Evolutionary conservation across 116 monocot species (phyloP).

Genomic region (Phalaenopsis hybrid): DNA sequence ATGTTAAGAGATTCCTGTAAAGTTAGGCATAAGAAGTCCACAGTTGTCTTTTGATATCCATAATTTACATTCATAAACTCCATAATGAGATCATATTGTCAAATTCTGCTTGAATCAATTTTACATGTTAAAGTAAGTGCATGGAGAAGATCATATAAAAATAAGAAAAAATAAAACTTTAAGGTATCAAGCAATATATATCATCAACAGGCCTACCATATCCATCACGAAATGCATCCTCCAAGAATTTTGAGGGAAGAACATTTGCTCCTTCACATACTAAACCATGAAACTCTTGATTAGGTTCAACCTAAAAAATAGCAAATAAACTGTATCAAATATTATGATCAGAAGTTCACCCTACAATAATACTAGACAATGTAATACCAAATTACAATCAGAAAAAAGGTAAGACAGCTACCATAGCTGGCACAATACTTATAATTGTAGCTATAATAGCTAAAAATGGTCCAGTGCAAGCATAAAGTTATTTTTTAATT

Average conservation of each 20-base stretch:
- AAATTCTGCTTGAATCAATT: not conserved
- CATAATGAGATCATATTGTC: not conserved
- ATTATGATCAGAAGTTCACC: not conserved
- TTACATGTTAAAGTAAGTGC: not conserved
- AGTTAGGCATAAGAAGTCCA: not conserved
- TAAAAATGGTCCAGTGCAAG: not conserved
- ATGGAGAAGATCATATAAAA: not conserved
- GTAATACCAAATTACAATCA: not conserved
- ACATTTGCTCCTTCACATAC: conserved; percentile 93
- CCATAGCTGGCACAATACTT: not conserved
- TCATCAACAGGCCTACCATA: conserved; percentile 53
- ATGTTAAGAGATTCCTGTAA: not conserved
- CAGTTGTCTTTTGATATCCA: not conserved
- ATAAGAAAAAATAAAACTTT: not conserved
- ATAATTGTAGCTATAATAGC: not conserved
- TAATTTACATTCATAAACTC: not conserved
- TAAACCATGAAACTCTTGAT: conserved; percentile 92
- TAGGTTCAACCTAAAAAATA: conserved; percentile 81
- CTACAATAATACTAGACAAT: not conserved
- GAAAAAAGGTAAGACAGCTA: not conserved
- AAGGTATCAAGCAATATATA: not conserved
- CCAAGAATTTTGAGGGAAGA: conserved; percentile 86
- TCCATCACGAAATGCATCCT: conserved; percentile 91
- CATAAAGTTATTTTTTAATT: not conserved
- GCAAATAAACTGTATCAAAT: not conserved